Evolutionary conservation across 495 filamentous ascomycete species (phyloP).

Genomic region (Elasticomyces elasticus): DNA sequence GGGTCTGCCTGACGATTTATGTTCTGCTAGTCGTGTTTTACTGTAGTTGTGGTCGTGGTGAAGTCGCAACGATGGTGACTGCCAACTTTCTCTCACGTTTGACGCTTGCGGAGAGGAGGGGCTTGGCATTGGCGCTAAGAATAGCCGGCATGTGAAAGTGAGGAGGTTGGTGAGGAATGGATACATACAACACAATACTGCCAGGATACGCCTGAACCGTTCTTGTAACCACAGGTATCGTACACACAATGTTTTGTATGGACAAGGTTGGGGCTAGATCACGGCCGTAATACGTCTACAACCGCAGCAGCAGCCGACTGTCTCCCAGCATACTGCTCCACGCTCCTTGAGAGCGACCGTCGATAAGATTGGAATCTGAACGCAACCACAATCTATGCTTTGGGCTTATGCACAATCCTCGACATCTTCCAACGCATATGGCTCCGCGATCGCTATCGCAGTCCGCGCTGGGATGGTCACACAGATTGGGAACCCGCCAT

Average conservation of each 20-base stretch:
- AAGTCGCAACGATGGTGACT: neutral
- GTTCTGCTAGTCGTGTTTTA: neutral
- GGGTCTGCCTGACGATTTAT: constrained; percentile 9
- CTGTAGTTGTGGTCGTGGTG: neutral
- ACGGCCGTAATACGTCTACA: too few species aligned
- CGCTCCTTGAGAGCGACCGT: too few species aligned
- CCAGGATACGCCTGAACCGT: too few species aligned
- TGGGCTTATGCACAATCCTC: neutral
- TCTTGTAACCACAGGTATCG: too few species aligned
- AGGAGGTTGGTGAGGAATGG: neutral
- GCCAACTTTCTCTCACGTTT: neutral
- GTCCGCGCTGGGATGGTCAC: constrained; percentile 42
- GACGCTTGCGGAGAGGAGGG: neutral
- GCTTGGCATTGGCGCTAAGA: neutral
- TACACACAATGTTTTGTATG: too few species aligned
- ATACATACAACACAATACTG: too few species aligned
- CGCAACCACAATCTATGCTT: too few species aligned
- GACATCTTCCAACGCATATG: constrained; percentile 33
- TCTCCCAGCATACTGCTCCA: too few species aligned
- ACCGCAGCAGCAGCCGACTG: too few species aligned
- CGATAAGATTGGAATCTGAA: too few species aligned
- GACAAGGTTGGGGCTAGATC: too few species aligned
- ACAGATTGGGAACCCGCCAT: constrained; percentile 42
- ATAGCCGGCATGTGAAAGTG: neutral
- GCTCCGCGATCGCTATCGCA: constrained; percentile 39